Base-by-base conservation (phyloP, 345 rosid species). In the Mallotus nudiflorus region DNA sequence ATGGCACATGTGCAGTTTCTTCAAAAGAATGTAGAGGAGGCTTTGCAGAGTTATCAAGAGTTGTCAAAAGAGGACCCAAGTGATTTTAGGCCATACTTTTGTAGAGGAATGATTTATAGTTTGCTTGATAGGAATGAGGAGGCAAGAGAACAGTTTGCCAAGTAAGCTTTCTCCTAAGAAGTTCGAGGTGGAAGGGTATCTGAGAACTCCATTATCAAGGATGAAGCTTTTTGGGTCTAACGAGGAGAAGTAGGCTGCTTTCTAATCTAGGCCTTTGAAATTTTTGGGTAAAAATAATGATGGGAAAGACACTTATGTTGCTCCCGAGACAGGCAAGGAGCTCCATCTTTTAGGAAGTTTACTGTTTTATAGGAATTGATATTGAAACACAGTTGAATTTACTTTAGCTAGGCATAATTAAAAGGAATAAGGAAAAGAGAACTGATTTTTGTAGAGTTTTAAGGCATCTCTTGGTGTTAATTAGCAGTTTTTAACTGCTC, bases 21-120 rank as follows among this genome's bases (percentile, higher is more conserved):
- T 85, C 96, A 86, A 78, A 89, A 88, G 89, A 85, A 88, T 19
- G 94, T 94, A 48, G 95, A 94, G 48, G 93, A 74, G 55, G 96
- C 96, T 7, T 73, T 94, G 87, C 78, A 65, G 83, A 91, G 88
- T 71, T 94, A 91, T 46, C 83, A 83, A 49, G 79, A 89, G 44
- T 62, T 91, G 72, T 80, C 86, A 4, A 85, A 76, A 65, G 98
- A 94, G 73, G 94, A 93, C 64, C 97, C 96, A 0, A 65, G 48
- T 54, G 98, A 93, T 75, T 88, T 88, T 73, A 83, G 96, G 78
- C 93, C 96, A 7, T 89, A 91, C 53, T 91, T 88, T 57, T 89
- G 97, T 73, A 68, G 82, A 70, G 94, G 96, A 61, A 89, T 89
- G 92, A 89, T 91, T 24, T 89, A 87, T 69, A 91, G 91, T 39